Percentiles rank a stretch among this genome's conserved stretches.
These are phyloP conservation scores for Canariomyces notabilis DNA, from an alignment of 2,329 filamentous ascomycete genomes.

Conservation along the genomic window DNA sequence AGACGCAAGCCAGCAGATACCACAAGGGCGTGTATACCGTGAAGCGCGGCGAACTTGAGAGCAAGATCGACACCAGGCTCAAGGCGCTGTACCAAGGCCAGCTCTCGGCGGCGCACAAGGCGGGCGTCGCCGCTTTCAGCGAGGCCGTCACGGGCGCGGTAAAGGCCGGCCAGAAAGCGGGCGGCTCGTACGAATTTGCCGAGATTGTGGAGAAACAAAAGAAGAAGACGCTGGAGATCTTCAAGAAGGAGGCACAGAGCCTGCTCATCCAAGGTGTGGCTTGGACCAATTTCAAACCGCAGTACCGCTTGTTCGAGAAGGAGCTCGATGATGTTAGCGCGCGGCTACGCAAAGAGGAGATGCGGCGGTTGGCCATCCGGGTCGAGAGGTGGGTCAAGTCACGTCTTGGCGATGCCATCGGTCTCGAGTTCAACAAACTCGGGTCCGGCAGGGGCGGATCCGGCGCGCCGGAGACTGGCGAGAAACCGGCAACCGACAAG, in stretches of 20 bases:
- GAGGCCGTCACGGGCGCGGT: constrained; percentile 83
- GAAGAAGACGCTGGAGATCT: constrained; percentile 66
- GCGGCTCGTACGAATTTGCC: constrained; percentile 87
- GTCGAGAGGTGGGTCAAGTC: constrained; percentile 93
- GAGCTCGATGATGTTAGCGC: constrained; percentile 86
- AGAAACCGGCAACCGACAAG: constrained; percentile 69
- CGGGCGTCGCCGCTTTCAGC: constrained; percentile 75
- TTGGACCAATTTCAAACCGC: constrained; percentile 84
- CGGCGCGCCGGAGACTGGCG: constrained; percentile 72
- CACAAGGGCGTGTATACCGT: constrained; percentile 91
- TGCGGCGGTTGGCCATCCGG: constrained; percentile 83
- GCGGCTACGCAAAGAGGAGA: constrained; percentile 86
- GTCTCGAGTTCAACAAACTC: constrained; percentile 92
- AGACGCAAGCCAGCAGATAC: constrained; percentile 85
- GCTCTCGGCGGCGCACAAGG: constrained; percentile 81
- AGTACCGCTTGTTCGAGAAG: constrained; percentile 75
- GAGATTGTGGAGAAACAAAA: constrained; percentile 86
- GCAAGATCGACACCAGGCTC: constrained; percentile 80
- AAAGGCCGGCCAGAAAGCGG: constrained; percentile 88
- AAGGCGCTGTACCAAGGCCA: constrained; percentile 88
- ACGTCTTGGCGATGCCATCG: constrained; percentile 78
- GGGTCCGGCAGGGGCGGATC: constrained; percentile 80
- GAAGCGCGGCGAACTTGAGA: constrained; percentile 79
- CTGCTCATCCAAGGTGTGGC: constrained; percentile 71
- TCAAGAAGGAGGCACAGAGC: constrained; percentile 68